Percentiles rank a stretch among this genome's conserved stretches.
Conservation (phyloP, 306 rosid species). For the Malus asiatica region DNA sequence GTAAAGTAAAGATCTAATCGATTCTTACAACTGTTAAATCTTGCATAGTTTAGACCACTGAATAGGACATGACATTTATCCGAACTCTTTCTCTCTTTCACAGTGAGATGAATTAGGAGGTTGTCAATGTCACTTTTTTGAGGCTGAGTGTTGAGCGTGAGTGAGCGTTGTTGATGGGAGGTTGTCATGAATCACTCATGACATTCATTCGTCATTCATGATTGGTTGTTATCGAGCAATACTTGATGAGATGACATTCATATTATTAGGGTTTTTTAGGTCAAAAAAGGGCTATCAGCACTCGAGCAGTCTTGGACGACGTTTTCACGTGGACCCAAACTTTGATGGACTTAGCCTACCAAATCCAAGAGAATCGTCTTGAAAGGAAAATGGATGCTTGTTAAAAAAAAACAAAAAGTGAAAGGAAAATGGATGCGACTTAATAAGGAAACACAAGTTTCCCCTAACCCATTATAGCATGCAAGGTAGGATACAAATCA, state of each 20-base stretch:
- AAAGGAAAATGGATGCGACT: neutral
- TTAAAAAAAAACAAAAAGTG: neutral
- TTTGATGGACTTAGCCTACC: constrained; percentile 30
- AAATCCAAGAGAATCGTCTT: constrained; percentile 7
- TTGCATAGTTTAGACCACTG: too few species aligned
- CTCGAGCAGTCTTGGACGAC: constrained; percentile 9
- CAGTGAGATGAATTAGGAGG: constrained; percentile 21
- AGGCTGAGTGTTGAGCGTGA: neutral
- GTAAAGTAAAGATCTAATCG: too few species aligned
- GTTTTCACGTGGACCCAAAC: constrained; percentile 17
- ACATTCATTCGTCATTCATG: neutral
- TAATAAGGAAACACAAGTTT: too few species aligned
- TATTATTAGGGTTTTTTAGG: constrained; percentile 12
- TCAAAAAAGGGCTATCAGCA: constrained; percentile 27
- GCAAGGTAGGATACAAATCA: too few species aligned
- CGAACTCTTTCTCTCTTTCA: neutral
- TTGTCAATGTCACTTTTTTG: constrained; percentile 27
- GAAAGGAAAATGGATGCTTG: neutral
- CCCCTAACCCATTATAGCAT: too few species aligned
- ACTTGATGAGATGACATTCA: constrained; percentile 14
- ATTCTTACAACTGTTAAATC: too few species aligned
- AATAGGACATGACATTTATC: too few species aligned
- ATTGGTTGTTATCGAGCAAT: constrained; percentile 11
- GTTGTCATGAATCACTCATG: constrained; percentile 9
- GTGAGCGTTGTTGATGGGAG: constrained; percentile 30